phyloP scores from a whole-genome alignment of 2,329 filamentous ascomycete species.

The Sporothrix variecibatus region DNA sequence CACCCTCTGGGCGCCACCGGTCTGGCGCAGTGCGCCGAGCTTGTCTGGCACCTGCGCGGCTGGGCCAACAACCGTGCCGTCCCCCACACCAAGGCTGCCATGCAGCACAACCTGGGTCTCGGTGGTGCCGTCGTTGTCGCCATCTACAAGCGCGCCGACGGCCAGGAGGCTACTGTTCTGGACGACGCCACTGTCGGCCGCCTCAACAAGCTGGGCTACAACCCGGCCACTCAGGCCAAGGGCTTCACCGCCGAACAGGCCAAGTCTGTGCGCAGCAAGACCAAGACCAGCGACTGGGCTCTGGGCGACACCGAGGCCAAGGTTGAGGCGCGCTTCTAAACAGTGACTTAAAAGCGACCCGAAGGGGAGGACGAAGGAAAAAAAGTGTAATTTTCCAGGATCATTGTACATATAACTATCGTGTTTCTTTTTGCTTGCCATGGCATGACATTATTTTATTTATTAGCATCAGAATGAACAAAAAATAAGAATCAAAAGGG shows the following conservation, averaged over 20 bases:
- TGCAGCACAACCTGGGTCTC: slow-evolving; percentile 92
- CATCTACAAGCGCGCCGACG: slow-evolving; percentile 84
- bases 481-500: neutral
- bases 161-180: slow-evolving; percentile 61
- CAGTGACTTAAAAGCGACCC: neutral
- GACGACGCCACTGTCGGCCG: slow-evolving; percentile 65
- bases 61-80: slow-evolving; percentile 90
- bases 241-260: slow-evolving; percentile 82
- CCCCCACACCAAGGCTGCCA: slow-evolving; percentile 66
- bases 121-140: slow-evolving; percentile 90
- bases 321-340: slow-evolving; percentile 55
- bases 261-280: slow-evolving; percentile 68
- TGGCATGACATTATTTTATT: neutral
- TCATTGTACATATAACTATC: slow-evolving; percentile 5
- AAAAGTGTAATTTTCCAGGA: slow-evolving; percentile 3
- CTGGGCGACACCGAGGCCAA: slow-evolving; percentile 73
- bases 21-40: slow-evolving; percentile 91
- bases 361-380: neutral
- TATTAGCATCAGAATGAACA: slow-evolving; percentile 11
- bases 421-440: slow-evolving; percentile 11
- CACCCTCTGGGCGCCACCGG: slow-evolving; percentile 93
- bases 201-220: slow-evolving; percentile 76
- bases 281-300: slow-evolving; percentile 68
- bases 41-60: slow-evolving; percentile 92
- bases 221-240: slow-evolving; percentile 85